These are phyloP conservation scores for Serpula lacrymans DNA, from an alignment of 768 basidiomycete species.

Conservation along the genomic window DNA sequence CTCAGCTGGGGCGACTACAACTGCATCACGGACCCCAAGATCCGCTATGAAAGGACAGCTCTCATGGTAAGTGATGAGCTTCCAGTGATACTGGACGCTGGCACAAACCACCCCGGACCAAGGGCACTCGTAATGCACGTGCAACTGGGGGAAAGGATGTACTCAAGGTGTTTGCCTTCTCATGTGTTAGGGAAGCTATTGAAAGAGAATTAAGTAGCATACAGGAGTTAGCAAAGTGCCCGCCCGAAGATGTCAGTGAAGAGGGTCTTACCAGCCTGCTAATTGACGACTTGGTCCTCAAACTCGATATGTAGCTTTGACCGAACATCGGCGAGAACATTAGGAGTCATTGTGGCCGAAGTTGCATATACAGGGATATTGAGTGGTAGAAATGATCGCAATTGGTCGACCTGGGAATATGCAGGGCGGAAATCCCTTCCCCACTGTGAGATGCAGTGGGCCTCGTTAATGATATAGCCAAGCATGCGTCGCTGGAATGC, in stretches of 20 bases:
- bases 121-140: constrained; percentile 6
- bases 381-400: constrained; percentile 16
- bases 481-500: constrained; percentile 16
- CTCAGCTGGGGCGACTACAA: constrained; percentile 28
- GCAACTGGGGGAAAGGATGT: constrained; percentile 12
- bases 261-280: background rate
- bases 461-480: constrained; percentile 15
- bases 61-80: constrained; percentile 23
- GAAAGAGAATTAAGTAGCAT: constrained; percentile 15
- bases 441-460: constrained; percentile 13
- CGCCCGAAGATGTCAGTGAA: constrained; percentile 1
- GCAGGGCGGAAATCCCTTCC: constrained; percentile 26
- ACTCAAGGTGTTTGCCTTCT: constrained; percentile 20
- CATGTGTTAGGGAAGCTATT: constrained; percentile 10
- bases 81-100: constrained; percentile 24
- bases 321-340: constrained; percentile 22
- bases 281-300: constrained; percentile 3
- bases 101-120: constrained; percentile 21
- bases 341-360: constrained; percentile 32
- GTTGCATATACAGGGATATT: constrained; percentile 27
- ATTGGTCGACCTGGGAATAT: constrained; percentile 23
- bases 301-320: constrained; percentile 17
- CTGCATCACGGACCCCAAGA: constrained; percentile 20
- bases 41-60: constrained; percentile 16
- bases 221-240: constrained; percentile 1